Conservation (phyloP, 208 protist genomes). For the Trypanosoma lewisi region DNA sequence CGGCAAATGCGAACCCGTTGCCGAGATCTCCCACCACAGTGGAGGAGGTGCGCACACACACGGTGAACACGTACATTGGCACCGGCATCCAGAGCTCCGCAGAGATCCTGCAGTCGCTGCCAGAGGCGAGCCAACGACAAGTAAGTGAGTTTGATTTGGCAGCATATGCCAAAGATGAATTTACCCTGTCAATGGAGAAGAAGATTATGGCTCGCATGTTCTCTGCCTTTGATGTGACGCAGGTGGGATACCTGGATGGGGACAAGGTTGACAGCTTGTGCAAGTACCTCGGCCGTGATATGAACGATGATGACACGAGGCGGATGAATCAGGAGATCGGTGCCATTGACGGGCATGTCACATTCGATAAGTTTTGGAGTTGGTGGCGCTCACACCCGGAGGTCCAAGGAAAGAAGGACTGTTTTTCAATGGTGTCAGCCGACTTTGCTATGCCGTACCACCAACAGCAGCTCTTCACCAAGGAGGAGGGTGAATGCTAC, state of each 20-base stretch:
- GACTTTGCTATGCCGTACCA: conserved; percentile 89
- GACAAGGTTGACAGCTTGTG: conserved; percentile 77
- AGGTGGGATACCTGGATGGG: conserved; percentile 64
- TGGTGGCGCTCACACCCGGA: conserved; percentile 77
- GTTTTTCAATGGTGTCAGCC: conserved; percentile 82
- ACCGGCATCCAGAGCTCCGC: conserved; percentile 33
- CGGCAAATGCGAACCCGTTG: not conserved
- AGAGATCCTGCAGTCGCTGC: not conserved
- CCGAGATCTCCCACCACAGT: conserved; percentile 27
- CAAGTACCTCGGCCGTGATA: conserved; percentile 64
- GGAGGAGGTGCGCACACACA: conserved; percentile 39
- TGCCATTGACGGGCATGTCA: conserved; percentile 43
- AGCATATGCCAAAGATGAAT: conserved; percentile 82
- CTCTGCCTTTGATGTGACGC: conserved; percentile 82
- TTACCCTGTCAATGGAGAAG: conserved; percentile 59
- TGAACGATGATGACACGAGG: conserved; percentile 36
- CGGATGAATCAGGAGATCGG: conserved; percentile 65
- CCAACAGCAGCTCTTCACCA: conserved; percentile 86
- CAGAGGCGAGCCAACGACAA: conserved; percentile 16
- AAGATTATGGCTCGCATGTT: conserved; percentile 90
- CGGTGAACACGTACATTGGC: conserved; percentile 33
- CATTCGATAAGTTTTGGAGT: conserved; percentile 86
- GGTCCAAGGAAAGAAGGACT: conserved; percentile 36
- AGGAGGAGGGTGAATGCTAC: conserved; percentile 82
- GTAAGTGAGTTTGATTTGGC: conserved; percentile 79